Percentiles rank a stretch among this genome's conserved stretches.
Conservation (phyloP, 441 rosid species). For the Geranium incanum region DNA sequence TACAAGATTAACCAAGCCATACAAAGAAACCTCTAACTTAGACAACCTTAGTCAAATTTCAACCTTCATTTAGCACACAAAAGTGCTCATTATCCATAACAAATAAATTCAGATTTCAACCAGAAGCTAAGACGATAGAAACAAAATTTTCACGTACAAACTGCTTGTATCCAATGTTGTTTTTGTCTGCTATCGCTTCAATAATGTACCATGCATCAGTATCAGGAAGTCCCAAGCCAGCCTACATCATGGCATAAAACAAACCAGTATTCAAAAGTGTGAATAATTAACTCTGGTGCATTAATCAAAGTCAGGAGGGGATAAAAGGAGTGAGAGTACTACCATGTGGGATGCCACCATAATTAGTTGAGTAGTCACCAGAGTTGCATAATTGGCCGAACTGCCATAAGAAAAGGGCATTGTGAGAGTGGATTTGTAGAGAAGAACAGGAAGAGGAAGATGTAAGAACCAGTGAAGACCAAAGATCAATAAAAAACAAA, state of each 20-base stretch:
- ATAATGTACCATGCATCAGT: slow-evolving; percentile 89
- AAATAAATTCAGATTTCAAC: slow-evolving; percentile 4
- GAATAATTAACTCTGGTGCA: slow-evolving; percentile 8
- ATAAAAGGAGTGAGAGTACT: slow-evolving; percentile 19
- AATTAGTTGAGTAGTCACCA: slow-evolving; percentile 76
- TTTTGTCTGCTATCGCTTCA: slow-evolving; percentile 87
- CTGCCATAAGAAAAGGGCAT: slow-evolving; percentile 36
- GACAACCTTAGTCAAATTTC: background rate
- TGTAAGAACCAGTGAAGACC: background rate
- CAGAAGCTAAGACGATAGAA: slow-evolving; percentile 17
- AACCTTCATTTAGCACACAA: background rate
- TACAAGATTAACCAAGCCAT: background rate
- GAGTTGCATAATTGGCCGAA: slow-evolving; percentile 78
- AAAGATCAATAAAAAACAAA: too few species aligned
- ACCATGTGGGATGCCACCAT: slow-evolving; percentile 95
- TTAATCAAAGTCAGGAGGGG: background rate
- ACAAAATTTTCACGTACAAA: slow-evolving; percentile 43
- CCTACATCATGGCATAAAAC: slow-evolving; percentile 42
- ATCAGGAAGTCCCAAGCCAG: slow-evolving; percentile 93
- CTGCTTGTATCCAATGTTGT: slow-evolving; percentile 76
- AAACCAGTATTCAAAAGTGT: slow-evolving; percentile 17
- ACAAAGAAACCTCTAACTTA: background rate
- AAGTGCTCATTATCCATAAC: background rate
- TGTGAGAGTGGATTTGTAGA: background rate
- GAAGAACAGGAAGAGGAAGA: background rate